Evolutionary conservation across 1,139 yeast species (phyloP), one percentile per base, ranked within the genome.

Genomic region (Blastobotrys aristatus): DNA sequence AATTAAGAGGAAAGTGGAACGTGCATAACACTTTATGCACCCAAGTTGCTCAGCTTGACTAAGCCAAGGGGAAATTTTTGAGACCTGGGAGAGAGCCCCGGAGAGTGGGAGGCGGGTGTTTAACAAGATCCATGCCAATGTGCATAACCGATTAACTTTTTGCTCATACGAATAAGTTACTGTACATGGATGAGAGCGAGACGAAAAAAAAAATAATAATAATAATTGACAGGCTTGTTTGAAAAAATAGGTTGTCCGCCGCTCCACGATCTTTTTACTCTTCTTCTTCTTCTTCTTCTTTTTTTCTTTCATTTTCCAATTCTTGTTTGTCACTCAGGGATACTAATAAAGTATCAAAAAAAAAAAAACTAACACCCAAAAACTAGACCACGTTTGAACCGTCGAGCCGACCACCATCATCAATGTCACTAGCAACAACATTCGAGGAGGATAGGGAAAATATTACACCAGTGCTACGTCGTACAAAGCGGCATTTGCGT

Each of bases 391-490:
- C 27, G 27, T 24, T 24, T 10, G 10, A 6, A 6, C 8, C 27
- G 5, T 6, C 27, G 10, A 6, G 8, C 27, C 5, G 27, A 24
- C 27, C 27, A 24, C 10, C 27, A 5, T 24, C 27, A 10, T 5
- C 27, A 24, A 24, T 24, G 27, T 24, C 27, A 24, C 10, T 24
- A 24, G 8, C 27, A 24, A 10, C 8, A 5, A 24, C 27, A 24
- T 6, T 24, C 8, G 10, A 6, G 10, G 10, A 24, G 8, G 10
- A 10, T 10, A 24, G 8, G 27, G 27, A 5, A 24, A 24, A 24
- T 24, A 10, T 6, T 10, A 34, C 38, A 34, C 44, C 38, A 16
- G 18, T 21, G 22, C 32, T 41, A 3, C 30, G 44, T 10, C 38
- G 44, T 2, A 41, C 44, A 2, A 33, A 31, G 2, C 13, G 14